A percentile compares a stretch with the other conserved stretches of the same genome.
Conservation (phyloP, 106 monocot species). For the Platanthera zijinensis region DNA sequence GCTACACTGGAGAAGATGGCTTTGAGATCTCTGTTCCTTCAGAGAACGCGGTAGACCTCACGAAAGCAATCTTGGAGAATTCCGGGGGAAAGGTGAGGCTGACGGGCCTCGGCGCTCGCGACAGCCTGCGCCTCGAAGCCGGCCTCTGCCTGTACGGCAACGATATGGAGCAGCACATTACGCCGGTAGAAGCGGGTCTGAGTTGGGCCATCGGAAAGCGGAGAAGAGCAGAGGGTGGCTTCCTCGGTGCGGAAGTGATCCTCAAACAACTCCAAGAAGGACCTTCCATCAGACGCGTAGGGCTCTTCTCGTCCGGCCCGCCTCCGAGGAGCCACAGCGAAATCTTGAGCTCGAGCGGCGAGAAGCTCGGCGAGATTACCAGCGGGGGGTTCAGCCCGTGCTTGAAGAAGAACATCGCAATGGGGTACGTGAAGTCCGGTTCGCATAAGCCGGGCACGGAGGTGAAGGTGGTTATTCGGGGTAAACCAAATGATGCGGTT, state of each 20-base stretch:
- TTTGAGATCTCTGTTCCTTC: constrained; percentile 94
- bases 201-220: constrained; percentile 96
- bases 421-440: constrained; percentile 93
- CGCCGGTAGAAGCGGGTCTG: constrained; percentile 85
- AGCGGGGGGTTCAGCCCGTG: constrained; percentile 98
- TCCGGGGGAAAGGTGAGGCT: constrained; percentile 82
- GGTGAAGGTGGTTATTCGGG: constrained; percentile 65
- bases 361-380: constrained; percentile 86
- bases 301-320: constrained; percentile 83
- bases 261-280: constrained; percentile 80
- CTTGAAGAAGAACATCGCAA: constrained; percentile 95
- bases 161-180: constrained; percentile 94
- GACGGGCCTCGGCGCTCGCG: constrained; percentile 85
- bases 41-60: constrained; percentile 73
- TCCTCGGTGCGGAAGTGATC: constrained; percentile 81
- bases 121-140: constrained; percentile 94
- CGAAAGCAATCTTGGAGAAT: constrained; percentile 81
- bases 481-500: constrained; percentile 62
- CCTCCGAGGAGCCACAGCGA: constrained; percentile 85
- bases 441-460: constrained; percentile 80
- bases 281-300: constrained; percentile 69
- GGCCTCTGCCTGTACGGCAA: constrained; percentile 89
- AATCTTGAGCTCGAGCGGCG: constrained; percentile 33
- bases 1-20: constrained; percentile 97
- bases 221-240: constrained; percentile 85